Evolutionary conservation across 805 yeast genomes (phyloP), one percentile per base, ranked within the genome.

Genomic region (Isabelozyma gotoi): DNA sequence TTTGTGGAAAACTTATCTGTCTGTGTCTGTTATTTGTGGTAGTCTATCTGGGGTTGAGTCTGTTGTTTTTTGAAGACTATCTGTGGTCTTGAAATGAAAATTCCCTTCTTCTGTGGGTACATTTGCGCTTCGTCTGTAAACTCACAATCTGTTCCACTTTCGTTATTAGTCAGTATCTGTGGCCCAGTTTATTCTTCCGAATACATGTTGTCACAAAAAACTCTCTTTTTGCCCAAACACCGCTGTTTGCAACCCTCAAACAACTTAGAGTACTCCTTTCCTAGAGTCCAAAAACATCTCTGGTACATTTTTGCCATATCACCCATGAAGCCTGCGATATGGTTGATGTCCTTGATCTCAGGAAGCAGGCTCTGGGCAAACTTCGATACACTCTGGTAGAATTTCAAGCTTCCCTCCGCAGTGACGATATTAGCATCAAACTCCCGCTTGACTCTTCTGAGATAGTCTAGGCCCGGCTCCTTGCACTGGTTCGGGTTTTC

Each of bases 121-220:
- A n/a, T n/a, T n/a, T n/a, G n/a, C n/a, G n/a, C n/a, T n/a, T n/a
- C n/a, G n/a, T n/a, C n/a, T n/a, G n/a, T n/a, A n/a, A n/a, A n/a
- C n/a, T n/a, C n/a, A n/a, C n/a, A n/a, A n/a, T n/a, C n/a, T n/a
- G n/a, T n/a, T n/a, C n/a, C n/a, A n/a, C n/a, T n/a, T n/a, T n/a
- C n/a, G n/a, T n/a, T n/a, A n/a, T n/a, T n/a, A n/a, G n/a, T n/a
- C n/a, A n/a, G n/a, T n/a, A n/a, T n/a, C n/a, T n/a, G n/a, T n/a
- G n/a, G n/a, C n/a, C n/a, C n/a, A n/a, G n/a, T n/a, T n/a, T n/a
- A n/a, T n/a, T n/a, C n/a, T n/a, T n/a, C n/a, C n/a, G n/a, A n/a
- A n/a, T 77, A 81, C 85, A 81, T 80, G 45, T 73, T 71, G 40
- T 73, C 74, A 52, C 82, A 73, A 3, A 76, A 67, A 2, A 69